phyloP scores from a whole-genome alignment of 345 rosid genomes.

The Barbarea vulgaris region DNA sequence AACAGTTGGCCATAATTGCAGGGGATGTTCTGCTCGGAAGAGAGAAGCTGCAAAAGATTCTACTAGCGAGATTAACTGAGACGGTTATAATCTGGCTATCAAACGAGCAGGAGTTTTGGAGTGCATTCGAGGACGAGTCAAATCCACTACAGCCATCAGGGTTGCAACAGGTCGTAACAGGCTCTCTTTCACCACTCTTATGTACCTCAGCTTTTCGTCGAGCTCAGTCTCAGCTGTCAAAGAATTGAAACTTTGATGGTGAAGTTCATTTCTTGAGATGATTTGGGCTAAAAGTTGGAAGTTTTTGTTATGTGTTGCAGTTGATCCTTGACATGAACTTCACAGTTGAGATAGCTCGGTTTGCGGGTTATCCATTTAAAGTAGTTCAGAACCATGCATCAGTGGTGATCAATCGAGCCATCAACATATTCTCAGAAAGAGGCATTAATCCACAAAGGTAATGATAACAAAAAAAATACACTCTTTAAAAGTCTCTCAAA shows the following conservation, averaged over 20 bases:
- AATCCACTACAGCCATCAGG: slow-evolving; percentile 76
- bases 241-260: neutral
- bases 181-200: slow-evolving; percentile 16
- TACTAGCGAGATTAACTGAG: slow-evolving; percentile 94
- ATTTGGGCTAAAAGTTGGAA: neutral
- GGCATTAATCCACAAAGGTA: slow-evolving; percentile 89
- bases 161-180: slow-evolving; percentile 85
- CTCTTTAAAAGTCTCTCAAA: neutral
- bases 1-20: slow-evolving; percentile 91
- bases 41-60: slow-evolving; percentile 87
- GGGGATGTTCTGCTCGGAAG: slow-evolving; percentile 90
- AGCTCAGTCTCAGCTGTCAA: neutral
- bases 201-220: neutral
- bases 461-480: neutral
- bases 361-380: slow-evolving; percentile 90
- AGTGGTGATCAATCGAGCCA: slow-evolving; percentile 84
- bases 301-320: slow-evolving; percentile 48
- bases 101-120: slow-evolving; percentile 94
- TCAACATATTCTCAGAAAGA: slow-evolving; percentile 73
- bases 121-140: slow-evolving; percentile 79
- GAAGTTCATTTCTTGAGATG: neutral
- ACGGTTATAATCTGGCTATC: slow-evolving; percentile 96
- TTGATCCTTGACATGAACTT: slow-evolving; percentile 98
- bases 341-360: slow-evolving; percentile 98
- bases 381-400: slow-evolving; percentile 84